Base-by-base conservation (phyloP, 768 basidiomycete genomes). In the Pisolithus sp. region DNA sequence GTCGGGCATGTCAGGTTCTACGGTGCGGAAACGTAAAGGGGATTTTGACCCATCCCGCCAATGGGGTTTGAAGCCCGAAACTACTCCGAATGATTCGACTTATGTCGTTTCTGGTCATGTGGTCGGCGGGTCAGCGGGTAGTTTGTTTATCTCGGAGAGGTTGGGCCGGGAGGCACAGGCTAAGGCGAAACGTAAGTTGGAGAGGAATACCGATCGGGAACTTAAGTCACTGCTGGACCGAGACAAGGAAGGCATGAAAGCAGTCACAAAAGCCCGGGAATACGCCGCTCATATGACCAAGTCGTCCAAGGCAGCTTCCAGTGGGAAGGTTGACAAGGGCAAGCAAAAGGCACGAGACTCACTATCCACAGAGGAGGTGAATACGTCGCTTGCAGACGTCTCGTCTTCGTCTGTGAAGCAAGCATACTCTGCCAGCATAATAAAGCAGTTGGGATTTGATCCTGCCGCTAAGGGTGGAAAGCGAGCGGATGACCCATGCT, bases 31-130 rank as follows among this genome's bases (percentile, higher is more conserved):
- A 38, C 79, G 77, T 55, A 79, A 77, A 50, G 65, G 76, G 1
- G 77, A 68, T 0, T 86, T 81, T 59, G 88, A 91, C 56, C 84
- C 87, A 7, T 69, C 71, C 3, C 77, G 77, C n/a, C 82, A 89
- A 65, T 85, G 83, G 84, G 89, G 90, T 2, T 73, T 92, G 4
- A 73, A 82, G 55, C 87, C 87, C 4, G 71, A 75, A 28, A 62
- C 72, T 2, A 46, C 57, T 1, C 51, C 62, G 10, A 62, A 67
- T 4, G 67, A 68, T 15, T 70, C 84, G 49, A 90, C 91, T 7
- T 96, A 95, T 60, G 75, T 95, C 41, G 75, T 94, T 20, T 83
- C 83, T 0, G 90, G 92, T 2, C 88, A 90, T 52, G 73, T 91
- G 49, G 76, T 93, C 9, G 75, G 78, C 30, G 80, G 76, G 18